A percentile compares a stretch with the other conserved stretches of the same genome.
phyloP scores from a whole-genome alignment of 1,284 basidiomycete genomes.

The Thecaphora frezii region DNA sequence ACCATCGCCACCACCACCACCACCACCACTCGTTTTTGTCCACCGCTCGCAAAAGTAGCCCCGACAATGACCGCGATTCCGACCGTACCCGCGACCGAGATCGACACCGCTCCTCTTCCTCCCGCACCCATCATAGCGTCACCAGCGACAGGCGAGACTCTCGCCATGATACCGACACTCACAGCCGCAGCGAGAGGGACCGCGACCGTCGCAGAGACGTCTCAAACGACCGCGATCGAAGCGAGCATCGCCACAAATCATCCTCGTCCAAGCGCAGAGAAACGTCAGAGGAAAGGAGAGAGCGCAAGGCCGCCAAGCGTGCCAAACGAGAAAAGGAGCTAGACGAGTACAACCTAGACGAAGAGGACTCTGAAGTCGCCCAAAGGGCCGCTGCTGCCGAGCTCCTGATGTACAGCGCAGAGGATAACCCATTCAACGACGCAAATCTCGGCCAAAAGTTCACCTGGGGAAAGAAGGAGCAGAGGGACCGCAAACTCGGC shows the following conservation, averaged over 20 bases:
- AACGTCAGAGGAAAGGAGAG: slow-evolving; percentile 42
- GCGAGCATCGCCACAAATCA: slow-evolving; percentile 3
- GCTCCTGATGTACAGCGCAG: slow-evolving; percentile 72
- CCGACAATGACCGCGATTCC: slow-evolving; percentile 7
- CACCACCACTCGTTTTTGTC: too few relatives aligned
- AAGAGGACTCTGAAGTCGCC: slow-evolving; percentile 30
- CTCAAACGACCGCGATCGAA: slow-evolving; percentile 6
- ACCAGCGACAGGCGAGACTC: slow-evolving; percentile 3
- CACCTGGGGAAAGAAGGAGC: slow-evolving; percentile 96
- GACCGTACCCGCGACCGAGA: slow-evolving; percentile 14
- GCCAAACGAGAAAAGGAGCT: slow-evolving; percentile 23
- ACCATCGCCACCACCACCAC: too few relatives aligned
- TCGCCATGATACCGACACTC: slow-evolving; percentile 1
- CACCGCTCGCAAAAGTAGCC: not conserved
- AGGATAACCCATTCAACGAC: slow-evolving; percentile 96
- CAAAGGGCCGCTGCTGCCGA: slow-evolving; percentile 50
- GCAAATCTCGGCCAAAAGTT: slow-evolving; percentile 90
- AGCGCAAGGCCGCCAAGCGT: slow-evolving; percentile 45
- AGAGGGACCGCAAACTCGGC: slow-evolving; percentile 89
- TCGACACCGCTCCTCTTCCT: slow-evolving; percentile 8
- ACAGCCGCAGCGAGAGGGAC: not conserved
- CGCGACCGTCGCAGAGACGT: slow-evolving; percentile 5
- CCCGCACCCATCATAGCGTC: not conserved
- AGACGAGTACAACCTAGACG: slow-evolving; percentile 19
- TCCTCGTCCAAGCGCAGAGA: slow-evolving; percentile 17